Evolutionary conservation across 768 basidiomycete species (phyloP).

Genomic region (Boletus patriciae): DNA sequence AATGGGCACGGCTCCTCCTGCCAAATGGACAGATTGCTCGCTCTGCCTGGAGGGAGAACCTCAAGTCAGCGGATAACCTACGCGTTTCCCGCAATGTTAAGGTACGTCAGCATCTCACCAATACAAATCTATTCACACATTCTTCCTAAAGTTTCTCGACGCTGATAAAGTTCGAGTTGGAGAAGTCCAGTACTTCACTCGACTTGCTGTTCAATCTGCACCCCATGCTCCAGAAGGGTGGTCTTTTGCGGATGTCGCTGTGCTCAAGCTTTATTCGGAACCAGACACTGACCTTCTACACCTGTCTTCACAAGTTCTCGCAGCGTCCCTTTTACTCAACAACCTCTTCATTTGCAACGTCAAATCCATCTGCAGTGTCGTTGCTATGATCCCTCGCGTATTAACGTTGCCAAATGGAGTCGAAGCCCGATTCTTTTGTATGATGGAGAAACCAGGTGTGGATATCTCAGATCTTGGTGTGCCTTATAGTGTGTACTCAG

Average conservation of each 20-base stretch:
- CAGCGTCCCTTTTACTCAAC: conserved; percentile 16
- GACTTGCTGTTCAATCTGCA: not conserved
- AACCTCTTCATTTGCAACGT: conserved; percentile 15
- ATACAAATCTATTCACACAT: too few species aligned
- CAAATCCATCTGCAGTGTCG: conserved; percentile 17
- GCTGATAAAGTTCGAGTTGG: not conserved
- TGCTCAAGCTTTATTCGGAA: conserved; percentile 15
- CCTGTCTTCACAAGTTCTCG: conserved; percentile 23
- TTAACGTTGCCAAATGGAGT: conserved; percentile 2
- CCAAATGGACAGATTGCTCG: too few species aligned
- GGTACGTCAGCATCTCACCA: too few species aligned
- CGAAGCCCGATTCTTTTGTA: conserved; percentile 18
- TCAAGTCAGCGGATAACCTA: not conserved
- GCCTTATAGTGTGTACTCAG: not conserved
- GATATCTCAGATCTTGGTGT: conserved; percentile 15
- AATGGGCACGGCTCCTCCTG: too few species aligned
- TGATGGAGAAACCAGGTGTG: conserved; percentile 31
- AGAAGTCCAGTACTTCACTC: too few species aligned
- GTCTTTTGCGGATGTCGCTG: not conserved
- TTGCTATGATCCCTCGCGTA: conserved; percentile 27
- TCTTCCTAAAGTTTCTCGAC: not conserved
- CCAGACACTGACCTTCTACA: conserved; percentile 15
- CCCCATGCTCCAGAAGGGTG: too few species aligned
- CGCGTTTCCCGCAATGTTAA: not conserved
- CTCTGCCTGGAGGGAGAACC: not conserved